Conservation (phyloP, 257 asterid genomes). For the Penstemon barbatus region DNA sequence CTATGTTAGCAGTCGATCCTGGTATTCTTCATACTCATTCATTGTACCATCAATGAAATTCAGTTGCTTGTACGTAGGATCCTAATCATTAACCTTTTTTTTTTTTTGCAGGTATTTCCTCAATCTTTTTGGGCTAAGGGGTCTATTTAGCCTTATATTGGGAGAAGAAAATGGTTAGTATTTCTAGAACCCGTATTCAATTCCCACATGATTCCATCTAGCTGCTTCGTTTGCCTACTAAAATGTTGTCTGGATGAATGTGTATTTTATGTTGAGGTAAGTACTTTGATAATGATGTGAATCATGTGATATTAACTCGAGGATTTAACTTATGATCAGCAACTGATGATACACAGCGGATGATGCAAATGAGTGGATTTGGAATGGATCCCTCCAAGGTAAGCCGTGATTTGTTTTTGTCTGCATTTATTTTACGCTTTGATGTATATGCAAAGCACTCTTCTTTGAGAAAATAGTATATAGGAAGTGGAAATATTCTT, state of each 20-base stretch:
- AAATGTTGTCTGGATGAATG: neutral
- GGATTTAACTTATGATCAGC: slow-evolving; percentile 46
- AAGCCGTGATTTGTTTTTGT: neutral
- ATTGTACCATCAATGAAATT: neutral
- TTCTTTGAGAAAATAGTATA: too few species aligned
- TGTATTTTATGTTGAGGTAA: neutral
- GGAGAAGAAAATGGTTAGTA: slow-evolving; percentile 93
- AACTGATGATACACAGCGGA: slow-evolving; percentile 86
- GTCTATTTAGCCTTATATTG: slow-evolving; percentile 86
- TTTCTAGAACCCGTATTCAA: neutral
- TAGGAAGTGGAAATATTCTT: too few species aligned
- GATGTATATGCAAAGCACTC: slow-evolving; percentile 1
- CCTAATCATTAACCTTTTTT: slow-evolving; percentile 24
- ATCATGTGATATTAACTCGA: slow-evolving; percentile 25
- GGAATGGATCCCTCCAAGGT: slow-evolving; percentile 89
- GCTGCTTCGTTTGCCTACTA: too few species aligned
- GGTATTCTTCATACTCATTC: slow-evolving; percentile 42
- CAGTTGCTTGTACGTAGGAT: slow-evolving; percentile 11
- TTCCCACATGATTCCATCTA: neutral
- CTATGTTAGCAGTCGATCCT: slow-evolving; percentile 96
- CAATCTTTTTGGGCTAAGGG: slow-evolving; percentile 88
- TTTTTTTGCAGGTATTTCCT: slow-evolving; percentile 78
- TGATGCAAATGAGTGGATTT: slow-evolving; percentile 98
- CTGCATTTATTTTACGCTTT: slow-evolving; percentile 4
- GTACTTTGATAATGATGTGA: slow-evolving; percentile 11